Percentiles rank a stretch among this genome's conserved stretches.
These are phyloP conservation scores for Trichoderma brevicompactum DNA, from an alignment of 2,329 filamentous ascomycete genomes.

Conservation along the genomic window DNA sequence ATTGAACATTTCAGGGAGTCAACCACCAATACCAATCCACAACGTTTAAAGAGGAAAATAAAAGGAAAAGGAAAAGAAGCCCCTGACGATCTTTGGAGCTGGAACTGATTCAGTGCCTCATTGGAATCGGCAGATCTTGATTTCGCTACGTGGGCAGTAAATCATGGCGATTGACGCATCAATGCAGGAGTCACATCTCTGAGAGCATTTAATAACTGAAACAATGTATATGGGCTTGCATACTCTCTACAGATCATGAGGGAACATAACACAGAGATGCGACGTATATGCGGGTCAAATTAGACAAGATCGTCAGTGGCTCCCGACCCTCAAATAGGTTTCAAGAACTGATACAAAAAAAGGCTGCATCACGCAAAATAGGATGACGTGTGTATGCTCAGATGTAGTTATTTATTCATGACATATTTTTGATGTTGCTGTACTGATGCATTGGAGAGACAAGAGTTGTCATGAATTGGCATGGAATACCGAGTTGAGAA, in stretches of 20 bases:
- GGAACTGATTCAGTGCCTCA: background rate
- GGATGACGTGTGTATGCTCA: background rate
- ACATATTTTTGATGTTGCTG: too few relatives aligned
- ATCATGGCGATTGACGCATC: background rate
- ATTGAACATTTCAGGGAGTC: background rate
- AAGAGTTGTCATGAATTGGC: background rate
- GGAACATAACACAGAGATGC: background rate
- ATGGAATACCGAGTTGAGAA: background rate
- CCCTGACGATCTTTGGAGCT: conserved; percentile 19
- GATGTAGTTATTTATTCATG: too few relatives aligned
- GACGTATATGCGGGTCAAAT: conserved; percentile 7
- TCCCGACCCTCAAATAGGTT: background rate
- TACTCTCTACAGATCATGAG: background rate
- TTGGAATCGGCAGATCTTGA: conserved; percentile 10
- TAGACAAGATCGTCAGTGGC: conserved; percentile 11
- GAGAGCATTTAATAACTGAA: background rate
- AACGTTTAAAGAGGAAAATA: background rate
- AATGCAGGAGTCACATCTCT: background rate
- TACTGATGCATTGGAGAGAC: background rate
- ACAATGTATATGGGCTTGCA: background rate
- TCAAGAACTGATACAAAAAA: background rate
- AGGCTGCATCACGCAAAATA: background rate
- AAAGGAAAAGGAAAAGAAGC: background rate
- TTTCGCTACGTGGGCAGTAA: conserved; percentile 6
- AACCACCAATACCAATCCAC: background rate